phyloP scores from a whole-genome alignment of 2,329 filamentous ascomycete genomes.

The Beauveria medogensis region DNA sequence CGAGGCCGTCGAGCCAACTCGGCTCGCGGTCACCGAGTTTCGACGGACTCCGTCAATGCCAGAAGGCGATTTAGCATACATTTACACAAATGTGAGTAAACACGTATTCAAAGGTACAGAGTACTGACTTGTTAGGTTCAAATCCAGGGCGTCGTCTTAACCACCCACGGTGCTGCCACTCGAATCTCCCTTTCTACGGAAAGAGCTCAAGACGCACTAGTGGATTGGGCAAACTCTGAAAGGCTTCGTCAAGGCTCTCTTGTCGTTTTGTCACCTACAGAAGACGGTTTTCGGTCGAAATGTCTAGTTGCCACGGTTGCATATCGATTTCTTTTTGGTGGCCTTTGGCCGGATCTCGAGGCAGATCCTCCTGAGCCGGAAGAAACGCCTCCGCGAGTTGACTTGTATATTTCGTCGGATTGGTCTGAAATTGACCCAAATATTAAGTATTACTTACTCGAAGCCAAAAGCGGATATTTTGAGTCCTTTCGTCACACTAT shows the following conservation, averaged over 20 bases:
- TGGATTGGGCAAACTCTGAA: constrained; percentile 53
- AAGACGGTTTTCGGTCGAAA: constrained; percentile 54
- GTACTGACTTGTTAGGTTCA: constrained; percentile 43
- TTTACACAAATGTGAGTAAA: constrained; percentile 60
- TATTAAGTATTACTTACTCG: constrained; percentile 68
- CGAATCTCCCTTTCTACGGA: constrained; percentile 63
- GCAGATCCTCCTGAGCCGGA: constrained; percentile 7
- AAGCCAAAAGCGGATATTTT: constrained; percentile 65
- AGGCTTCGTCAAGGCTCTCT: constrained; percentile 45
- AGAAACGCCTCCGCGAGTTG: constrained; percentile 55
- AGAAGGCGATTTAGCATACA: constrained; percentile 50
- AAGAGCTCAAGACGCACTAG: constrained; percentile 51
- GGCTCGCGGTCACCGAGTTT: constrained; percentile 55
- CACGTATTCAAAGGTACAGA: too few relatives aligned
- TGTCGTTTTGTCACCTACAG: constrained; percentile 41
- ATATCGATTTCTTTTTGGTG: constrained; percentile 53
- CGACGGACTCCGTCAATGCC: constrained; percentile 41
- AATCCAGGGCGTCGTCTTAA: constrained; percentile 56
- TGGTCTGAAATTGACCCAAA: constrained; percentile 60
- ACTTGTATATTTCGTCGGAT: constrained; percentile 62
- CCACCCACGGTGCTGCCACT: constrained; percentile 53
- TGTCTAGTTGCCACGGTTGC: constrained; percentile 68
- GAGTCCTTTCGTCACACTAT: constrained; percentile 70
- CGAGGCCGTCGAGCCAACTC: constrained; percentile 62
- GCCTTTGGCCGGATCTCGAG: constrained; percentile 46